Evolutionary conservation across 176 grass and related monocot genomes (phyloP).

Genomic region (Typha latifolia): DNA sequence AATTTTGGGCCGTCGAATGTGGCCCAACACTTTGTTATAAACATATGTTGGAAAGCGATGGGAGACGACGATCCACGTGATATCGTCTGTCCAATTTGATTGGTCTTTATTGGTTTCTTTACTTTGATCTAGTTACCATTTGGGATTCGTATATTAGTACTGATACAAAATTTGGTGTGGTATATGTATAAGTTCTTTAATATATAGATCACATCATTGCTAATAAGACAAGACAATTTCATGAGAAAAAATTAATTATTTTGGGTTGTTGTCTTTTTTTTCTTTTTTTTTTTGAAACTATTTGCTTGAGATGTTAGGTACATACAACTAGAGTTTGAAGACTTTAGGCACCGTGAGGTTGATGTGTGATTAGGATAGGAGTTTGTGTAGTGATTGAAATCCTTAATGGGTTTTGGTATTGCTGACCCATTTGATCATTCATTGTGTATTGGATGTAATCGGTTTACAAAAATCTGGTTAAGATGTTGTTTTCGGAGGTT

Average conservation of each 20-base stretch:
- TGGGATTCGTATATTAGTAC: background rate
- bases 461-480: background rate
- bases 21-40: background rate
- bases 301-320: background rate
- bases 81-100: background rate
- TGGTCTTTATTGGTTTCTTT: background rate
- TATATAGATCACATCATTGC: no score
- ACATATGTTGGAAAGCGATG: slow-evolving; percentile 1
- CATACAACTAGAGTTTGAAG: background rate
- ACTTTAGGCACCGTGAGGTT: background rate
- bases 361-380: background rate
- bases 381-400: background rate
- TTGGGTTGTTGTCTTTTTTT: no score
- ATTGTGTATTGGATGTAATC: background rate
- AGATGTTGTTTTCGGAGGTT: no score
- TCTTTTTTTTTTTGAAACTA: background rate
- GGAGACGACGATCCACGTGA: background rate
- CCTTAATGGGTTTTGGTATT: background rate
- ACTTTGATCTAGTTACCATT: background rate
- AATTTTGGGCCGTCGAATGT: background rate
- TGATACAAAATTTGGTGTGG: no score
- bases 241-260: no score
- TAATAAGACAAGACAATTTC: no score
- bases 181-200: no score
- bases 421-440: background rate